Evolutionary conservation across 2,329 filamentous ascomycete genomes (phyloP), one percentile per base, ranked within the genome.

Genomic region (Thyridium curvatum): DNA sequence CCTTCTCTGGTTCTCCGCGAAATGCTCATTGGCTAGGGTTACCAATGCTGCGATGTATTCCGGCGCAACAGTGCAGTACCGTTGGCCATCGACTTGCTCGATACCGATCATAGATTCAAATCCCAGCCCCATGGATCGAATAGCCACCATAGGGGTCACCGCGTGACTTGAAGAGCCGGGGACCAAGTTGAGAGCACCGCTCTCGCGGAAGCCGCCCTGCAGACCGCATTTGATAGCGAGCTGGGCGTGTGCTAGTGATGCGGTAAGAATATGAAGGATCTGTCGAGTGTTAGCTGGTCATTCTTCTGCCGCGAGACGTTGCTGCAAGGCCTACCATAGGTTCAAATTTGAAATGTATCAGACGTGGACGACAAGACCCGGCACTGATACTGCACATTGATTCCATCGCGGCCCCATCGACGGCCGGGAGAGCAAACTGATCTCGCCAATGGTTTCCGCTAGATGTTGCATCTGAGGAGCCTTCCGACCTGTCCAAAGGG

Each of bases 331-430:
- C 56, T 72, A 94, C 90, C 88, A 96, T 89, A 4, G 90, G 88
- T 59, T 96, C 90, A 55, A 94, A 96, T 61, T 94, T 93, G 64
- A 95, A 86, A 60, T 91, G 87, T 37, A 95, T 72, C 59, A 76
- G 61, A 53, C 74, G 21, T 26, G 21, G 21, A 6, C 21, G 21
- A 6, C 21, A 10, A 26, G 6, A 10, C 6, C 21, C 21, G 6
- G 6, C 21, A 10, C 21, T 10, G 10, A 10, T 26, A 10, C 21
- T 26, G 21, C 10, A 26, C 6, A 26, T 6, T 6, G 21, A 26
- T 6, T 6, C 21, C 21, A 26, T 26, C 10, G 21, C 21, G 21
- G 21, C 10, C 6, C 21, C 21, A 10, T 26, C 21, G 21, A 26
- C 21, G 6, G 6, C 10, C 21, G 21, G 21, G 6, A 26, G 21